Evolutionary conservation across 164 flowering plant species (phyloP).

Genomic region (Dillenia turbinata): DNA sequence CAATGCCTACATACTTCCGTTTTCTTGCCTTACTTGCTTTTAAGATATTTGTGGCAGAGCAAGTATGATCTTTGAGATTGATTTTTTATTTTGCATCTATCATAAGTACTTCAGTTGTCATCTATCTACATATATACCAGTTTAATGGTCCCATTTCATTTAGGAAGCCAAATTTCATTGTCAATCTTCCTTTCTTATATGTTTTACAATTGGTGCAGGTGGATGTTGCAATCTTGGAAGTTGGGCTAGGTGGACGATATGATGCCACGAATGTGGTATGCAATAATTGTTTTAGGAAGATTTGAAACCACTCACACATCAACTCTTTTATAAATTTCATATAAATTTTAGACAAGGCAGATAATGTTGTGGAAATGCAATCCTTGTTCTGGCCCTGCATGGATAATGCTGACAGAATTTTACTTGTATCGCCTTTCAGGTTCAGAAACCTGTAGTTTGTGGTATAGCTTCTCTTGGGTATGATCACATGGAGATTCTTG

Average conservation of each 20-base stretch:
- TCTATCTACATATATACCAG: neutral
- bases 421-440: slow-evolving; percentile 45
- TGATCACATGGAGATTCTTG: slow-evolving; percentile 99
- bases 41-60: slow-evolving; percentile 88
- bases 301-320: no score
- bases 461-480: slow-evolving; percentile 95
- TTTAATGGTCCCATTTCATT: neutral
- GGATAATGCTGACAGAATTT: slow-evolving; percentile 3
- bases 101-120: neutral
- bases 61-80: slow-evolving; percentile 36
- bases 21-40: slow-evolving; percentile 92
- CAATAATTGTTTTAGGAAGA: slow-evolving; percentile 3
- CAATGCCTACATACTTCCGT: slow-evolving; percentile 92
- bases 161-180: no score
- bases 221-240: slow-evolving; percentile 96
- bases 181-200: neutral
- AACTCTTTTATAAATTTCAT: no score
- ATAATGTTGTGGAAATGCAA: neutral
- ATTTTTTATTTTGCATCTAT: neutral
- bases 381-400: neutral
- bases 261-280: slow-evolving; percentile 98
- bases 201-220: slow-evolving; percentile 45
- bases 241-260: slow-evolving; percentile 92
- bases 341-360: no score
- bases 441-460: slow-evolving; percentile 80